Conservation (phyloP, 768 basidiomycete species). For the Daedaleopsis sinensis region DNA sequence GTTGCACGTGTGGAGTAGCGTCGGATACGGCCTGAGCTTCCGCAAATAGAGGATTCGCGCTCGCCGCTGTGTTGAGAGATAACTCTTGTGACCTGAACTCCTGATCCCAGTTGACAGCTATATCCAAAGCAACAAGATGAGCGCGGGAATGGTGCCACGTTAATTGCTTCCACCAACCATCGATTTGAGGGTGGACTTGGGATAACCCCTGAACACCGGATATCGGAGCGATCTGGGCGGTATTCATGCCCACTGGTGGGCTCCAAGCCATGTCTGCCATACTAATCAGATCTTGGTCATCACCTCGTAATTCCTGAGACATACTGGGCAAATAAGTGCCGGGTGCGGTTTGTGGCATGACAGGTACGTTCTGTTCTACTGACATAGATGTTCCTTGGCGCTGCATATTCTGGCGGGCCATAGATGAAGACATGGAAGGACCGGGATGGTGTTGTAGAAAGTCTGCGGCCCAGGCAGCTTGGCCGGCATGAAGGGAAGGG, state of each 20-base stretch:
- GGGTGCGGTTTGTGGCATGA: background rate
- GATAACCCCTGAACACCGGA: conserved; percentile 9
- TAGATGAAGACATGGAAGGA: conserved; percentile 1
- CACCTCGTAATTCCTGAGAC: background rate
- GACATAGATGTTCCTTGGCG: conserved; percentile 8
- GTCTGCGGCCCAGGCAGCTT: conserved; percentile 64
- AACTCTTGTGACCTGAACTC: conserved; percentile 65
- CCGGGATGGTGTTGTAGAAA: conserved; percentile 47
- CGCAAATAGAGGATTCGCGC: background rate
- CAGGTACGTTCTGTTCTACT: conserved; percentile 11
- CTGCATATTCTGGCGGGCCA: background rate
- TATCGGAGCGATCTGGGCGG: conserved; percentile 13
- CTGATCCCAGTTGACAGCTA: conserved; percentile 53
- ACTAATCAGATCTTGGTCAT: background rate
- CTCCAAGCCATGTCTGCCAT: conserved; percentile 10
- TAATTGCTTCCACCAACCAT: conserved; percentile 7
- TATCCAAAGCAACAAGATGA: background rate
- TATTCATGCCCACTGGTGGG: background rate
- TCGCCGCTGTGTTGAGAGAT: conserved; percentile 10
- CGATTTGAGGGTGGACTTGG: conserved; percentile 12
- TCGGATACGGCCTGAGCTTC: conserved; percentile 5
- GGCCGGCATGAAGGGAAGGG: conserved; percentile 26
- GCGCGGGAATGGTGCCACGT: conserved; percentile 1
- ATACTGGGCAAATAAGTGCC: conserved; percentile 8
- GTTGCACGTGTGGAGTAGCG: conserved; percentile 9